Conservation (phyloP, 2,329 filamentous ascomycete genomes). For the Zalaria obscura region DNA sequence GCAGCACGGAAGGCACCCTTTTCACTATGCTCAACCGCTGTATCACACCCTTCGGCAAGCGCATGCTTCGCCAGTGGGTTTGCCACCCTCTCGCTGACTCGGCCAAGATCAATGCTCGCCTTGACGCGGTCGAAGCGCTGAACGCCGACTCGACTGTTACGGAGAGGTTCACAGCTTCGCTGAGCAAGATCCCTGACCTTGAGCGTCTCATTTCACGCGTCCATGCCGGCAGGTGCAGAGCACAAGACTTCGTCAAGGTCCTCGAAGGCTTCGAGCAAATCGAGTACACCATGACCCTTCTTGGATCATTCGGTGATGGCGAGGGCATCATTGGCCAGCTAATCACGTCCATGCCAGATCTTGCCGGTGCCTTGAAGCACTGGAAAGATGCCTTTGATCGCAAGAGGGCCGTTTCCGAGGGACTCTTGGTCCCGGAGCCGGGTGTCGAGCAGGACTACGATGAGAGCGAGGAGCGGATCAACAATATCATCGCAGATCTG, state of each 20-base stretch:
- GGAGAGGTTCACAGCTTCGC: slow-evolving; percentile 75
- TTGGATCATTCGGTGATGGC: slow-evolving; percentile 59
- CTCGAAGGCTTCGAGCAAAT: slow-evolving; percentile 97
- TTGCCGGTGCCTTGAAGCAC: slow-evolving; percentile 57
- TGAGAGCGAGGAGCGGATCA: slow-evolving; percentile 60
- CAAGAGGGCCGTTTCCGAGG: slow-evolving; percentile 60
- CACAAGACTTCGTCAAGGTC: slow-evolving; percentile 85
- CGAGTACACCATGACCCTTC: slow-evolving; percentile 76
- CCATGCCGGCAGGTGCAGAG: slow-evolving; percentile 78
- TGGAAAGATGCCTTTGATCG: slow-evolving; percentile 93
- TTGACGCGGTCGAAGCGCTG: slow-evolving; percentile 87
- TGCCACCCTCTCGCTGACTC: slow-evolving; percentile 87
- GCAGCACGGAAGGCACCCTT: slow-evolving; percentile 69
- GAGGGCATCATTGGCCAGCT: slow-evolving; percentile 76
- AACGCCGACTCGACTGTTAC: slow-evolving; percentile 70
- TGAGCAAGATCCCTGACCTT: slow-evolving; percentile 85
- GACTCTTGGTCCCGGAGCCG: slow-evolving; percentile 68
- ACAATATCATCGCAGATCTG: slow-evolving; percentile 60
- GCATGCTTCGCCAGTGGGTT: slow-evolving; percentile 91
- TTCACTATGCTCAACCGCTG: slow-evolving; percentile 87
- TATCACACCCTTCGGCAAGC: slow-evolving; percentile 92
- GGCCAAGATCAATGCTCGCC: slow-evolving; percentile 74
- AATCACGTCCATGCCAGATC: slow-evolving; percentile 71
- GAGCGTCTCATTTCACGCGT: slow-evolving; percentile 89
- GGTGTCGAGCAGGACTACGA: slow-evolving; percentile 92